Conservation (phyloP, 345 rosid species). For the Euclidium syriacum region DNA sequence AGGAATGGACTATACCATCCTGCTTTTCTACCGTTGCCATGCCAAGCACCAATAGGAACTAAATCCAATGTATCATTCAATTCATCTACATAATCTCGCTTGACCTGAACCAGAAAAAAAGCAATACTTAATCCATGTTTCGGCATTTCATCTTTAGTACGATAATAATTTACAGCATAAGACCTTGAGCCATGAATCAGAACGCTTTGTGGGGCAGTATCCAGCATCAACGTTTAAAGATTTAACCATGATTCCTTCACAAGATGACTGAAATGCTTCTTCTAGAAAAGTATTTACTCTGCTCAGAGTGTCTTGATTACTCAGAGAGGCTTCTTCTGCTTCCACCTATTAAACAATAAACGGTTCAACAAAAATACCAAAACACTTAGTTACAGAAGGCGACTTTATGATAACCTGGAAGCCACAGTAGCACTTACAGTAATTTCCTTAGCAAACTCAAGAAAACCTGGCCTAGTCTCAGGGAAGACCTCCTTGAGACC, state of each 20-base stretch:
- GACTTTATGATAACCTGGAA: background rate
- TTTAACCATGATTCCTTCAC: slow-evolving; percentile 88
- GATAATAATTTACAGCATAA: background rate
- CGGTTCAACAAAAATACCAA: background rate
- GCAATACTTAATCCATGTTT: background rate
- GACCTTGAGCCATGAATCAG: slow-evolving; percentile 92
- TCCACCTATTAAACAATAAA: slow-evolving; percentile 43
- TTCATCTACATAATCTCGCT: slow-evolving; percentile 85
- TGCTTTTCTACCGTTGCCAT: slow-evolving; percentile 91
- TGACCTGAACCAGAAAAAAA: slow-evolving; percentile 48
- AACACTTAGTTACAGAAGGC: background rate
- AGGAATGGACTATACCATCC: slow-evolving; percentile 98
- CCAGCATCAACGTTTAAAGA: slow-evolving; percentile 62
- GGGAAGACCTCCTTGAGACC: slow-evolving; percentile 60
- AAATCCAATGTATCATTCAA: slow-evolving; percentile 79
- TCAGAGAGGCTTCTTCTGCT: slow-evolving; percentile 46
- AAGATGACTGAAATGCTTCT: slow-evolving; percentile 63
- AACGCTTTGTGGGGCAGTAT: slow-evolving; percentile 77
- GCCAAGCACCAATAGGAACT: slow-evolving; percentile 95
- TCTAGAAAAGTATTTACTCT: slow-evolving; percentile 58
- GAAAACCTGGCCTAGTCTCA: slow-evolving; percentile 57
- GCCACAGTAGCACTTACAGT: slow-evolving; percentile 40
- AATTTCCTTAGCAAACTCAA: slow-evolving; percentile 65
- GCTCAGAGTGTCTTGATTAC: slow-evolving; percentile 37
- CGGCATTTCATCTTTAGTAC: background rate